Percentiles rank a stretch among this genome's conserved stretches.
These are phyloP conservation scores for Podospora bellae-mahoneyi DNA, from an alignment of 495 filamentous ascomycete genomes.

Conservation along the genomic window DNA sequence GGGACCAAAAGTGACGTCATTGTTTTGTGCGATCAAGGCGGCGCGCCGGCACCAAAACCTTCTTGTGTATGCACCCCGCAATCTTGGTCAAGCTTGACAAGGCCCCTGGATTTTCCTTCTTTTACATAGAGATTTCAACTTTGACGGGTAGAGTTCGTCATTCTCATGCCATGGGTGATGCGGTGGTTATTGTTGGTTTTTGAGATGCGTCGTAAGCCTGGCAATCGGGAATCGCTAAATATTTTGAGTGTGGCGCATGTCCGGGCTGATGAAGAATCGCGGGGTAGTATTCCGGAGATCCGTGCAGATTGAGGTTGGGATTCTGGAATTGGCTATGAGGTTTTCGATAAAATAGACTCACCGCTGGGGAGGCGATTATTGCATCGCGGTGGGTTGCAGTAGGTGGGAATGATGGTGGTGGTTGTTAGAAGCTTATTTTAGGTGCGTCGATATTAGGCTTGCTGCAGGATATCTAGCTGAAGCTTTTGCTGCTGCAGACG, in stretches of 20 bases:
- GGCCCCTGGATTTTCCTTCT: not conserved
- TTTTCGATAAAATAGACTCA: not conserved
- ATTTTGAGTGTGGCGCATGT: not conserved
- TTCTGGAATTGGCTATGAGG: not conserved
- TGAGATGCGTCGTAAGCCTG: not conserved
- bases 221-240: not conserved
- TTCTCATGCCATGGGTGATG: not conserved
- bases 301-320: not conserved
- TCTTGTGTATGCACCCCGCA: not conserved
- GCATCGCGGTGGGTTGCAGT: not conserved
- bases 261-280: not conserved
- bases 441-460: not conserved
- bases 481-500: not conserved
- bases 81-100: not conserved
- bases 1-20: not conserved
- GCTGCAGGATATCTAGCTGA: not conserved
- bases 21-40: not conserved
- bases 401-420: not conserved
- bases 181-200: not conserved
- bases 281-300: not conserved
- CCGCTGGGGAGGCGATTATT: not conserved
- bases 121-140: not conserved
- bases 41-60: not conserved
- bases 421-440: not conserved
- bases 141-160: not conserved